phyloP scores from a whole-genome alignment of 306 rosid species.

The Fragaria ananassa region DNA sequence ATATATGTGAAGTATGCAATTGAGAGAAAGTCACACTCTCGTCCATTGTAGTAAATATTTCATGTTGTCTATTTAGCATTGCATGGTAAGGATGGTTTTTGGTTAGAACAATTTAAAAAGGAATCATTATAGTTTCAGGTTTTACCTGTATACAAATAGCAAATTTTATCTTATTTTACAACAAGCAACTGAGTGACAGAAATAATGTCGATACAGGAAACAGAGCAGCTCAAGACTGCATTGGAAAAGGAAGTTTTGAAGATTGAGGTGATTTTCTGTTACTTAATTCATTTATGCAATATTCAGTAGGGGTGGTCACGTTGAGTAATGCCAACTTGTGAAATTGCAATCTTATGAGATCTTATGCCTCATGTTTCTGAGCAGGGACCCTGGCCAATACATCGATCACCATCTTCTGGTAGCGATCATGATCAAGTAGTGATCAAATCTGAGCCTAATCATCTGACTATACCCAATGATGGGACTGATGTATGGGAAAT shows the following conservation, averaged over 20 bases:
- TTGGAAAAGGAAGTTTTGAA: conserved; percentile 60
- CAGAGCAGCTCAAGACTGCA: conserved; percentile 62
- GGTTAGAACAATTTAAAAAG: not conserved
- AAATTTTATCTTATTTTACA: not conserved
- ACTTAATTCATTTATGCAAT: conserved; percentile 5
- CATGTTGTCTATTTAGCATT: not conserved
- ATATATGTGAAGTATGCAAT: not conserved
- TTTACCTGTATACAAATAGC: not conserved
- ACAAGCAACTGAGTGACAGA: conserved; percentile 5
- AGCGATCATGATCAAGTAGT: conserved; percentile 41
- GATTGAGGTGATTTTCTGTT: conserved; percentile 60
- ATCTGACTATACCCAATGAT: conserved; percentile 74
- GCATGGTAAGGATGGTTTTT: not conserved
- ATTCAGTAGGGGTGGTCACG: not conserved
- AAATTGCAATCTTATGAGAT: conserved; percentile 2
- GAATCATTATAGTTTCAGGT: not conserved
- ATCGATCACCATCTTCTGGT: conserved; percentile 46
- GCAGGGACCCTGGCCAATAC: conserved; percentile 59
- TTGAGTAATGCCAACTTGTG: not conserved
- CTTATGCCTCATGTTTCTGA: conserved; percentile 24
- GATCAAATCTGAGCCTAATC: conserved; percentile 54
- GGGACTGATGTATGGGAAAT: conserved; percentile 98
- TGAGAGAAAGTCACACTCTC: conserved; percentile 7
- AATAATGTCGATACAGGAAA: conserved; percentile 64
- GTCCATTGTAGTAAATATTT: not conserved